These are phyloP conservation scores for Alternaria tenuissima DNA, from an alignment of 2,329 filamentous ascomycete genomes.

Conservation along the genomic window DNA sequence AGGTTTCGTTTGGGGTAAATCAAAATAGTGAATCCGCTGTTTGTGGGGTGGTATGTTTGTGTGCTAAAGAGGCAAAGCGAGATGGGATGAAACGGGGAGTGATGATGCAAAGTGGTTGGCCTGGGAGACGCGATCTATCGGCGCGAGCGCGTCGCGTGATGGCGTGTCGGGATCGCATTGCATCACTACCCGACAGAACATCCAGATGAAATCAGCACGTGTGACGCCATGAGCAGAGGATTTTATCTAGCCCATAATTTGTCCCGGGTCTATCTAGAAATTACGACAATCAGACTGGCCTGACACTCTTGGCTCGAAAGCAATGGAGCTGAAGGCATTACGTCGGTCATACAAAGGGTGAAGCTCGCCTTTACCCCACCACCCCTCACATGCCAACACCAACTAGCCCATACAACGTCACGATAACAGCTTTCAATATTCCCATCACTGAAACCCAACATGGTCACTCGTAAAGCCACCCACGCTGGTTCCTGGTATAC, in stretches of 20 bases:
- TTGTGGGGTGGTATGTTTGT: neutral
- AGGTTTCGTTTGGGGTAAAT: neutral
- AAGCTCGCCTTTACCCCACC: conserved; percentile 11
- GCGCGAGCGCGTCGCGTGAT: conserved; percentile 22
- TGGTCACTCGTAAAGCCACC: conserved; percentile 64
- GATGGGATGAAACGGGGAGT: conserved; percentile 18
- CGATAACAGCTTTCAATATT: neutral
- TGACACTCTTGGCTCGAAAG: neutral
- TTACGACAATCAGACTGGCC: neutral
- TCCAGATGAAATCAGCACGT: neutral
- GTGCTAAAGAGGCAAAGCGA: conserved; percentile 6
- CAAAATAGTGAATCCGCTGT: neutral
- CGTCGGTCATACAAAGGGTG: conserved; percentile 11
- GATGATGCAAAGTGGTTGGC: conserved; percentile 39
- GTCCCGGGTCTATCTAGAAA: too few species aligned
- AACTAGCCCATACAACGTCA: neutral
- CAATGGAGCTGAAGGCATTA: conserved; percentile 2
- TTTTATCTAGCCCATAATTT: neutral
- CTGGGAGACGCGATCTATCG: conserved; percentile 15
- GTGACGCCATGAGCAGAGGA: neutral
- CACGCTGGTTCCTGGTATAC: conserved; percentile 94
- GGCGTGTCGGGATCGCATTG: conserved; percentile 3
- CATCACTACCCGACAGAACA: neutral
- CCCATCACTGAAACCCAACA: conserved; percentile 22
- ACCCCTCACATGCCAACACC: conserved; percentile 8